phyloP scores from a whole-genome alignment of 371 early-diverging fungal genomes.

The Cokeromyces recurvatus region DNA sequence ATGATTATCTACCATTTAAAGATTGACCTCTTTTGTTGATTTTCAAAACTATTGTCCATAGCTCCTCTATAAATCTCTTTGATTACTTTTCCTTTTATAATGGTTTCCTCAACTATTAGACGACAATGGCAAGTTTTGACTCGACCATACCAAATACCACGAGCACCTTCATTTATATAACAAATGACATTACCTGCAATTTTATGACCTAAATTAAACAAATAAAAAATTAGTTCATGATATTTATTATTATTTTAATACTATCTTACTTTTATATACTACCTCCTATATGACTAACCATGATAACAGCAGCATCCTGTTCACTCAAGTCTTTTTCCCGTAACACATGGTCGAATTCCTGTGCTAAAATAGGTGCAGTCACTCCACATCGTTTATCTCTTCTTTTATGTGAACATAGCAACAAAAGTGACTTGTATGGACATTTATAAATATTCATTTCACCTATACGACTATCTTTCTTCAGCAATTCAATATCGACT shows the following conservation, averaged over 20 bases:
- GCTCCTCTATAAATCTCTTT: conserved; percentile 50
- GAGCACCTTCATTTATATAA: conserved; percentile 39
- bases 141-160: conserved; percentile 58
- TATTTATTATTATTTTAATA: neutral
- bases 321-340: conserved; percentile 46
- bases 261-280: neutral
- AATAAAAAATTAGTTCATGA: neutral
- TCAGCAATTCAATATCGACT: conserved; percentile 5
- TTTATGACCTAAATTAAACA: conserved; percentile 53
- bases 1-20: conserved; percentile 26
- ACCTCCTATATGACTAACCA: conserved; percentile 66
- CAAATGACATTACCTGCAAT: conserved; percentile 70
- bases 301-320: conserved; percentile 35
- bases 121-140: conserved; percentile 49
- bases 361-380: conserved; percentile 60
- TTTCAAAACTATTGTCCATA: conserved; percentile 43
- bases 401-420: conserved; percentile 70
- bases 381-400: conserved; percentile 75
- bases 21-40: conserved; percentile 7
- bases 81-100: conserved; percentile 44
- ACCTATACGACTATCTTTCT: conserved; percentile 3
- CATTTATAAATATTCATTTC: conserved; percentile 10
- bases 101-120: conserved; percentile 44
- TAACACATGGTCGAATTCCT: conserved; percentile 54
- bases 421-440: conserved; percentile 35